Evolutionary conservation across 352 stramenopile species (phyloP).

Genomic region (Phytophthora hybrid): DNA sequence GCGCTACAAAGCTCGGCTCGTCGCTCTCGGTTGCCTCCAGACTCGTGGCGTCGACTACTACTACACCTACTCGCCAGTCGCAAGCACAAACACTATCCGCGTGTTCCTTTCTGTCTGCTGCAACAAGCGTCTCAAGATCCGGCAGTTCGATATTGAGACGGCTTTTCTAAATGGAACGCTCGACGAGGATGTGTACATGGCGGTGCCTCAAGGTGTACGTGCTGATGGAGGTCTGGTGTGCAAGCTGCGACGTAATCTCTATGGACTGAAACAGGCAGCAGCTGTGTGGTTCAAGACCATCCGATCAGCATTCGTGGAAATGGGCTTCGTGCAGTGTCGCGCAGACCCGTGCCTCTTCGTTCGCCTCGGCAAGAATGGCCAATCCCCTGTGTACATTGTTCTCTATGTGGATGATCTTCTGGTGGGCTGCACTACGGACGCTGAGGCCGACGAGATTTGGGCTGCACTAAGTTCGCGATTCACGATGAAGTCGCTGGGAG

Average conservation of each 20-base stretch:
- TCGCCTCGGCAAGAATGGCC: not conserved
- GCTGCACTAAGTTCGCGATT: not conserved
- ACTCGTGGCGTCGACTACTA: slow-evolving; percentile 31
- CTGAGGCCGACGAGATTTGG: slow-evolving; percentile 1
- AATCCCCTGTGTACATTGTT: slow-evolving; percentile 12
- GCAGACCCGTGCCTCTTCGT: slow-evolving; percentile 4
- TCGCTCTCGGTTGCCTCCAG: slow-evolving; percentile 35
- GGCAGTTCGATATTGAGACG: slow-evolving; percentile 42
- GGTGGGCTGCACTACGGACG: slow-evolving; percentile 13
- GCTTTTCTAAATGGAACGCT: slow-evolving; percentile 47
- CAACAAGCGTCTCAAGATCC: slow-evolving; percentile 14
- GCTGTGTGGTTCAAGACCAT: slow-evolving; percentile 44
- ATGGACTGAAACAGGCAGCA: slow-evolving; percentile 45
- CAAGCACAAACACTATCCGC: slow-evolving; percentile 28
- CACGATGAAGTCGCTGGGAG: slow-evolving; percentile 27
- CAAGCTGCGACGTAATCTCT: slow-evolving; percentile 36
- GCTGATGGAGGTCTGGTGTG: slow-evolving; percentile 24
- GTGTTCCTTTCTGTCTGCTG: slow-evolving; percentile 38
- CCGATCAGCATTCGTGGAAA: not conserved
- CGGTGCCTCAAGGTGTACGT: slow-evolving; percentile 20
- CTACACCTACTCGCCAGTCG: slow-evolving; percentile 41
- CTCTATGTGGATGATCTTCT: slow-evolving; percentile 31
- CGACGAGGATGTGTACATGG: slow-evolving; percentile 42
- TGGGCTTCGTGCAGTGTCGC: slow-evolving; percentile 7
- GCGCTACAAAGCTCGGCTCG: slow-evolving; percentile 38